phyloP scores from a whole-genome alignment of 192 early-diverging fungal species.

The Rhizophagus prolifer region DNA sequence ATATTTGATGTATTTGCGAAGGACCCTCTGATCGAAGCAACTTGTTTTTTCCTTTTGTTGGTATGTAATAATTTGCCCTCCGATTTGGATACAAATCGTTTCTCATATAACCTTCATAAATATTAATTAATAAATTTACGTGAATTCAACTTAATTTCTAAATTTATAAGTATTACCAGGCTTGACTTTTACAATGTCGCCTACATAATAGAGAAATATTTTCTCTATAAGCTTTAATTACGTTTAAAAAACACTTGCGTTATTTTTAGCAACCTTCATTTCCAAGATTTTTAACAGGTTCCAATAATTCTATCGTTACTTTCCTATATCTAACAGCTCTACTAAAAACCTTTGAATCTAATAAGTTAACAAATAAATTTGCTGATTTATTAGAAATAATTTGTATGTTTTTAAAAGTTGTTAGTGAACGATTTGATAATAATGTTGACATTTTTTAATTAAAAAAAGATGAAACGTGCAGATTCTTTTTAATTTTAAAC shows the following conservation, averaged over 20 bases:
- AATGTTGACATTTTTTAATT: slow-evolving; percentile 5
- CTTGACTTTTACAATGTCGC: not conserved
- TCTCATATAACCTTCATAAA: slow-evolving; percentile 13
- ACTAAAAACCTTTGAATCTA: not conserved
- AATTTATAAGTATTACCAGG: not conserved
- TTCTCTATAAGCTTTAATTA: not conserved
- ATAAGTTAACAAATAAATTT: not conserved
- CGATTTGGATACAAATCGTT: slow-evolving; percentile 6
- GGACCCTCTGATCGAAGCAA: not conserved
- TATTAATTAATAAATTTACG: not conserved
- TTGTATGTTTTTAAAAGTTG: not conserved
- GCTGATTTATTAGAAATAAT: slow-evolving; percentile 1
- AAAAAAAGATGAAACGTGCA: not conserved
- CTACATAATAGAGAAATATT: not conserved
- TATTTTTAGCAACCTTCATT: slow-evolving; percentile 7
- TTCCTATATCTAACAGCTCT: not conserved
- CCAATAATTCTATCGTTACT: not conserved
- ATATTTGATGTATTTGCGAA: slow-evolving; percentile 7
- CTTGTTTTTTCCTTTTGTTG: not conserved
- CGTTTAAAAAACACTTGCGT: not conserved
- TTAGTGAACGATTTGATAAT: not conserved
- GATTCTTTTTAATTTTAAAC: too few species aligned
- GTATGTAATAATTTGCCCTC: slow-evolving; percentile 4
- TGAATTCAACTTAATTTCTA: not conserved
- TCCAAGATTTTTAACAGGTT: not conserved